Evolutionary conservation across 805 yeast species (phyloP), one percentile per base, ranked within the genome.

Genomic region (Teunomyces atbi): DNA sequence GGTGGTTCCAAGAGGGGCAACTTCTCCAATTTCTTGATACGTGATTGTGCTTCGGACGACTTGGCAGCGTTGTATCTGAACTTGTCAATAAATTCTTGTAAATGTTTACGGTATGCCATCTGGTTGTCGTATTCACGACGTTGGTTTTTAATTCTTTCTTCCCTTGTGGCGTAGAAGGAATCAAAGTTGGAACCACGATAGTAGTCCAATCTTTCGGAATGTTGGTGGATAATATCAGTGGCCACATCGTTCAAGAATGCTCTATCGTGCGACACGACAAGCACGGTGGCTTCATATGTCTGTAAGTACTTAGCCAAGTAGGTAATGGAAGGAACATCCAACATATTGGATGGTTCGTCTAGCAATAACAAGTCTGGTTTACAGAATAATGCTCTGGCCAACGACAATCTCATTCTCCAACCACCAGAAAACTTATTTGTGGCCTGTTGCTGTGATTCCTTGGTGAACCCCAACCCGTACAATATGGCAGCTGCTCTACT

Each of bases 341-440:
- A 87, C 97, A 91, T 94, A 84, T 94, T 94, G 51, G 98, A 91
- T 60, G 99, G 99, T 78, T 94, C 99, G 81, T 94, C 99, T 54
- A 94, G 78, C 62, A 94, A 74, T 55, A 94, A 75, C 54, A 94
- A 75, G 66, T 94, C 99, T 0, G 99, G 99, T 64, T 89, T 85
- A 78, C 97, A 92, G 78, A 94, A 94, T 64, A 94, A 78, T 0
- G 99, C 99, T 71, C 99, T 83, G 3, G 99, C 99, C 50, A 94
- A 78, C n/a, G 97, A 88, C 54, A 94, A 78, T 76, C 99, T 87
- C 99, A 94, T 94, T 79, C 99, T 86, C 99, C 99, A 94, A 83
- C 99, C 99, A 81, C 99, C 99, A 44, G 97, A 90, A 66, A 94
- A 94, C 21, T 90, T 79, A 54, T 89, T 92, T 5, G 98, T 90